Base-by-base conservation (phyloP, 1,284 basidiomycete genomes). In the Lentinula novae-zelandiae region DNA sequence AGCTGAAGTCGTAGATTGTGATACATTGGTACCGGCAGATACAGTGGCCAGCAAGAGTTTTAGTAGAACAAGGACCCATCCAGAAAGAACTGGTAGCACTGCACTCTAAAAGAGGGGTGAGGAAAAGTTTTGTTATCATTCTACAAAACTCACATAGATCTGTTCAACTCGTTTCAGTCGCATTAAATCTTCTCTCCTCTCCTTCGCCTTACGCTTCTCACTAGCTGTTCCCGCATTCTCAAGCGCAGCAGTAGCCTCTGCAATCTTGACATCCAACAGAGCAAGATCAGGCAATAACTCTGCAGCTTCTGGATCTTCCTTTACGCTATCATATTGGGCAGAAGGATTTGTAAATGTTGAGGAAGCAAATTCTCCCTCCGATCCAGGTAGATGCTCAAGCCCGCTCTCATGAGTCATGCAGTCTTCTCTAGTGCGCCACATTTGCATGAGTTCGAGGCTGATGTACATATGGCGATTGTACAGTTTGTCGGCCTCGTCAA, bases 351-450 rank as follows among this genome's bases (percentile, higher is more conserved):
- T 55, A 55, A 57, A 80, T 1, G 79, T 85, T 22, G 78, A 81
- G 2, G 78, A 75, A 64, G 80, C 77, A 53, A 75, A 73, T 33
- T 81, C 82, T 33, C 80, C 81, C 63, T 85, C 86, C 34, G 81
- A 73, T 56, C 89, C 83, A 39, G 89, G 83, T 81, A 94, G 80
- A 74, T 85, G 78, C 66, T 93, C 90, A 63, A 98, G 75, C 10
- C 96, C 97, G 67, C 94, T 93, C 77, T 99, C 97, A 58, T 91
- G 87, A 2, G 90, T 89, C 81, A 97, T 92, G 69, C 92, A 97
- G 69, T 98, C 96, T 72, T 98, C 96, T 60, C 97, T 81, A 3
- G 94, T 90, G 71, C 91, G 82, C 92, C 94, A 98, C 82, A 95
- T 94, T 77, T 99, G 97, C 79, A 89, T 89, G 39, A 98, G 76